Percentiles rank a stretch among this genome's conserved stretches.
Conservation (phyloP, 176 grass and related monocot species). For the Poa pratensis region DNA sequence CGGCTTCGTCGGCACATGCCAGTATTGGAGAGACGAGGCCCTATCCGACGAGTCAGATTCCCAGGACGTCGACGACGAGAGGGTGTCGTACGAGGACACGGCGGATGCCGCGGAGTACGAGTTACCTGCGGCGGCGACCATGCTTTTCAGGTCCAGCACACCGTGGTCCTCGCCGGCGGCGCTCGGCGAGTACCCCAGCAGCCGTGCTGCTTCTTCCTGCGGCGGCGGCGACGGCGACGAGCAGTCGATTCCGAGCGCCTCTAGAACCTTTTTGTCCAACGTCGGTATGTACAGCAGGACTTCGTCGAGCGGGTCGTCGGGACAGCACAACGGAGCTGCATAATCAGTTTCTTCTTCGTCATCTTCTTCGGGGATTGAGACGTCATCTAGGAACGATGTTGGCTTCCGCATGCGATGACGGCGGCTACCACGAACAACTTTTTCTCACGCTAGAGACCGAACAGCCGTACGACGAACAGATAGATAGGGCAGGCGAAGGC, state of each 20-base stretch:
- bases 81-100: not conserved
- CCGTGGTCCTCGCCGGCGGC: not conserved
- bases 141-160: not conserved
- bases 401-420: slow-evolving; percentile 7
- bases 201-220: not conserved
- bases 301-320: not conserved
- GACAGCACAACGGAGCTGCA: not conserved
- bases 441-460: not conserved
- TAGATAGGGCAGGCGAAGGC: not conserved
- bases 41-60: not conserved
- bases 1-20: not conserved
- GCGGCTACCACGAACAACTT: not conserved
- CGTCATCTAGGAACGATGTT: not conserved
- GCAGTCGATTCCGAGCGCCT: slow-evolving; percentile 5
- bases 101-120: not conserved
- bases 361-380: not conserved
- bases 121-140: not conserved
- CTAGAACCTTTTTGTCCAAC: not conserved
- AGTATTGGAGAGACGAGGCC: not conserved
- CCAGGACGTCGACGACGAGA: not conserved
- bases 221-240: not conserved
- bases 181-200: not conserved
- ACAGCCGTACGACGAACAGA: not conserved
- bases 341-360: not conserved
- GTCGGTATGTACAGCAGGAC: not conserved